These are phyloP conservation scores for Aureobasidium subglaciale DNA, from an alignment of 2,329 filamentous ascomycete genomes.

Conservation along the genomic window DNA sequence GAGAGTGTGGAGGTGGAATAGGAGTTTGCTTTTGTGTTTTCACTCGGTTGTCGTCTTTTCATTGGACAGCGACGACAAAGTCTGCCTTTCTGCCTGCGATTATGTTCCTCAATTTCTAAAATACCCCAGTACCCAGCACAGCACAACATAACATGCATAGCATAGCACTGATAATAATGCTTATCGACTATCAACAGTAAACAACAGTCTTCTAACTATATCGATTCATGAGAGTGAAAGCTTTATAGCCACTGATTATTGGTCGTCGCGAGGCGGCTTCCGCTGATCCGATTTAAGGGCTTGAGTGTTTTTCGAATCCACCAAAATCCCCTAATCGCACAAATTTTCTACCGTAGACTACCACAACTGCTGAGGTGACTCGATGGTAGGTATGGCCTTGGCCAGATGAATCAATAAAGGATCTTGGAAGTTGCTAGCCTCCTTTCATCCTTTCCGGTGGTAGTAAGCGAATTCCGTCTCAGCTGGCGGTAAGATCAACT, in stretches of 20 bases:
- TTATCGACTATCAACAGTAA: too few relatives aligned
- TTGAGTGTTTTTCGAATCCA: too few relatives aligned
- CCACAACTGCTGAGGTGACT: too few relatives aligned
- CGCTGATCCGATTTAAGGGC: too few relatives aligned
- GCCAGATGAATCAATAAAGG: not conserved
- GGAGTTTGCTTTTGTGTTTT: not conserved
- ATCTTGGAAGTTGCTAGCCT: not conserved
- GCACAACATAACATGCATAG: not conserved
- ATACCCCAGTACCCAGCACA: not conserved
- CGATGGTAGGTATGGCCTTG: not conserved
- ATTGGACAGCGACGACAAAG: not conserved
- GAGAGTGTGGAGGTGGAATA: not conserved
- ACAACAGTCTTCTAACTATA: too few relatives aligned
- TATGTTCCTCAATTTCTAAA: not conserved
- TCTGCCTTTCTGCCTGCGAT: not conserved
- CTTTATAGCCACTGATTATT: too few relatives aligned
- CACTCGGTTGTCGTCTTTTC: not conserved
- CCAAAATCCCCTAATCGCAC: too few relatives aligned
- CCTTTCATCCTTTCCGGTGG: not conserved
- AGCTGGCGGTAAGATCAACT: not conserved
- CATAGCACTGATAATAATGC: too few relatives aligned
- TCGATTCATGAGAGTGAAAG: too few relatives aligned
- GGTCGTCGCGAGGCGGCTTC: too few relatives aligned
- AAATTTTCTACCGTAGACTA: too few relatives aligned
- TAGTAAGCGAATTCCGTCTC: not conserved